Percentiles rank a stretch among this genome's conserved stretches.
Conservation (phyloP, 176 grass and related monocot genomes). For the Miscanthus lutarioriparius region DNA sequence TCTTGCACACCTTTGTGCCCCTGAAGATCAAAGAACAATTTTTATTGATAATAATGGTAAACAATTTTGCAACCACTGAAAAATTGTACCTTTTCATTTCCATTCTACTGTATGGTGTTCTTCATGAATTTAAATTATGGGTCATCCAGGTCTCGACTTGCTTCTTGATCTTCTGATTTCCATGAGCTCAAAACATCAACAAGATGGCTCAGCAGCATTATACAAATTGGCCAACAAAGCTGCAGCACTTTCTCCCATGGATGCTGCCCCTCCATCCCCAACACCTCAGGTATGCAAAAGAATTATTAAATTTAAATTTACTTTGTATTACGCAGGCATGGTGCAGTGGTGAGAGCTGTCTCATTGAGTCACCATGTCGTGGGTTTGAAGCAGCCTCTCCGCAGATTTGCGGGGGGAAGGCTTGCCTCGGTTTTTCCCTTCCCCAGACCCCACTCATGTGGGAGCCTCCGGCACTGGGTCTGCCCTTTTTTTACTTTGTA, state of each 20-base stretch:
- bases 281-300: slow-evolving; percentile 71
- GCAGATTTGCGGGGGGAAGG: too few relatives aligned
- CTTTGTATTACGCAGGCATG: slow-evolving; percentile 5
- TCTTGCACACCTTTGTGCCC: slow-evolving; percentile 91
- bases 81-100: slow-evolving; percentile 29
- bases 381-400: too few relatives aligned
- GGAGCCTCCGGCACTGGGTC: too few relatives aligned
- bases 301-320: not conserved
- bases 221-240: slow-evolving; percentile 98
- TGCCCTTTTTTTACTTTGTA: slow-evolving; percentile 6
- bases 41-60: slow-evolving; percentile 97
- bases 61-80: slow-evolving; percentile 1
- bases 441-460: too few relatives aligned
- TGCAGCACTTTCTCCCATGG: slow-evolving; percentile 84
- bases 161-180: slow-evolving; percentile 94
- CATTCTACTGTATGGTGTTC: not conserved
- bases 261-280: slow-evolving; percentile 93
- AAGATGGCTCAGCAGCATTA: slow-evolving; percentile 87
- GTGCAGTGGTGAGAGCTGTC: too few relatives aligned
- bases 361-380: too few relatives aligned
- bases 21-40: slow-evolving; percentile 89
- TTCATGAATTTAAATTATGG: slow-evolving; percentile 37
- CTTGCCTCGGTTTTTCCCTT: too few relatives aligned
- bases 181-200: slow-evolving; percentile 76
- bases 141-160: slow-evolving; percentile 73